Evolutionary conservation across 257 asterid species (phyloP).

Genomic region (Solanum rostratum): DNA sequence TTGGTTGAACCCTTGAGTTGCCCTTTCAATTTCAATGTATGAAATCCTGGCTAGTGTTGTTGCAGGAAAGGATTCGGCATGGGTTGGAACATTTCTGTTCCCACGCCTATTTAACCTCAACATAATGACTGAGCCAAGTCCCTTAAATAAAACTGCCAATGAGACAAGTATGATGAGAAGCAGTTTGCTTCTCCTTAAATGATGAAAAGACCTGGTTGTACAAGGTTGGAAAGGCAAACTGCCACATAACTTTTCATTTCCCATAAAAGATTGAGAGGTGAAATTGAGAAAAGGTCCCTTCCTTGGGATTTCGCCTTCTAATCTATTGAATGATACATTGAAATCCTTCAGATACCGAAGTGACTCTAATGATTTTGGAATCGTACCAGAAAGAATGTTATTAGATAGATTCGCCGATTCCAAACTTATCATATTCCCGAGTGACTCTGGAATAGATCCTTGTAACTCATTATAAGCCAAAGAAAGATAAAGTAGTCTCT

Average conservation of each 20-base stretch:
- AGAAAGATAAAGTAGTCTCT: conserved; percentile 8
- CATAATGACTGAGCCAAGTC: neutral
- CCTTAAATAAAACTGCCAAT: neutral
- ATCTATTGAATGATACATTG: conserved; percentile 13
- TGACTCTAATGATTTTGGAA: conserved; percentile 15
- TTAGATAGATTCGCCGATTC: conserved; percentile 11
- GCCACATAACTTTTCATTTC: conserved; percentile 14
- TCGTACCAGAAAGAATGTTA: conserved; percentile 15
- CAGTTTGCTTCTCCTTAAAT: neutral
- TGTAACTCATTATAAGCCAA: conserved; percentile 20
- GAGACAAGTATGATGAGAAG: neutral
- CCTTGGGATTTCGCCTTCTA: conserved; percentile 25
- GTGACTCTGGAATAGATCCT: conserved; percentile 29
- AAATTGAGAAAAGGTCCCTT: conserved; percentile 21
- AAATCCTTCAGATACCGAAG: conserved; percentile 9
- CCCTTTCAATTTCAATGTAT: neutral
- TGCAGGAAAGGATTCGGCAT: neutral
- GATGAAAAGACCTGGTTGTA: neutral
- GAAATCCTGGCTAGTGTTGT: neutral
- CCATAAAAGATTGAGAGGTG: conserved; percentile 12
- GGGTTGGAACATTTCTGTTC: neutral
- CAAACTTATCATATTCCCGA: conserved; percentile 22
- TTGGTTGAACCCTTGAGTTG: neutral
- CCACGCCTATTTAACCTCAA: neutral
- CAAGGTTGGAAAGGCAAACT: neutral